Evolutionary conservation across 116 monocot species (phyloP), one percentile per base, ranked within the genome.

Genomic region (Phalaenopsis hybrid): DNA sequence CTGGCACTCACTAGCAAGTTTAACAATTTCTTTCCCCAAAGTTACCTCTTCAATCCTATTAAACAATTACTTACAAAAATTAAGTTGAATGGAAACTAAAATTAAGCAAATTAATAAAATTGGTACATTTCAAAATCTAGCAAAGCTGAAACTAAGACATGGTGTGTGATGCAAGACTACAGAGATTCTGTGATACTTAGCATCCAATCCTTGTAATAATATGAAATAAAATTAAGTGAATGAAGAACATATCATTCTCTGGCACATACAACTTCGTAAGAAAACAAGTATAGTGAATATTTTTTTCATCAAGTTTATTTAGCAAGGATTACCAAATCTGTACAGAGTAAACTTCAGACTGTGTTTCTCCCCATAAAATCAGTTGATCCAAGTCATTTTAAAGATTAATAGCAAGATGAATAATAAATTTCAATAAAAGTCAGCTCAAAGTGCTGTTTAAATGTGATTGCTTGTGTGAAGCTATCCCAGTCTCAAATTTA

Each of bases 11-110:
- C 41, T 57, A 52, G 87, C 88, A 46, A 84, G 81, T 44, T 86
- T 57, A 21, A 90, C 84, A 81, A 94, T 90, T 85, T 94, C 92
- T 80, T 87, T 78, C 23, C 84, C 74, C 79, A 92, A 89, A 81
- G 61, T 79, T 85, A 84, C 75, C 79, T 90, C 94, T 83, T 88
- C 75, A 84, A 94, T 79, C 84, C 94, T 94, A 77, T 41, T 52
- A 88, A 84, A 79, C 75, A 25, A 21, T 45, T 33, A 46, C 18
- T 34, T 34, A 72, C 0, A 44, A 44, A 10, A 41, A 8, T 75
- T 21, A 75, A 46, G 45, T 18, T 46, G n/a, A 75, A 75, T 75
- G 37, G 34, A 72, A 68, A 31, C 28, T 28, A 68, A 6, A 28
- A 68, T 68, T 7, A 68, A 68, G 25, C 18, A 31, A 68, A 48